Percentiles rank a stretch among this genome's conserved stretches.
These are phyloP conservation scores for Barnettozyma siamensis DNA, from an alignment of 805 yeast genomes.

Conservation along the genomic window DNA sequence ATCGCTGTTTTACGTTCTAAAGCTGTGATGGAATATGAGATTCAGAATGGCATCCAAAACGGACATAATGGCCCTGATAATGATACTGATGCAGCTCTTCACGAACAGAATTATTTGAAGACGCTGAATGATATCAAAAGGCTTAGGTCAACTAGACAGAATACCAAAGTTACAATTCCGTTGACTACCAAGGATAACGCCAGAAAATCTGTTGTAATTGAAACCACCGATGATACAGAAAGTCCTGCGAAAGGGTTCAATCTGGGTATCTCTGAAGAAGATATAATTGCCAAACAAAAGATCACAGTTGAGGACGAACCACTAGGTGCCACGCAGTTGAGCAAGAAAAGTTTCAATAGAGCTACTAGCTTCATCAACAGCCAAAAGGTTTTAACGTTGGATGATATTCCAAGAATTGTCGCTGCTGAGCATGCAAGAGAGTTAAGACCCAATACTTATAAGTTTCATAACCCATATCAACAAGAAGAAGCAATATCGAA, in stretches of 20 bases:
- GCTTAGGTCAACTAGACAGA: conserved; percentile 67
- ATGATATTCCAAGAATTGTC: conserved; percentile 94
- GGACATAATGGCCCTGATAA: conserved; percentile 7
- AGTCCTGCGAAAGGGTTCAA: neutral
- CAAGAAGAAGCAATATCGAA: conserved; percentile 18
- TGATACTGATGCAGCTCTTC: conserved; percentile 16
- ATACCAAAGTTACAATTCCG: conserved; percentile 42
- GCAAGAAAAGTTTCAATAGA: conserved; percentile 45
- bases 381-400: conserved; percentile 83
- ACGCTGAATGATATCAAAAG: conserved; percentile 74
- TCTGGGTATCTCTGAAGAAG: conserved; percentile 14
- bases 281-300: conserved; percentile 19
- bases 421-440: conserved; percentile 96
- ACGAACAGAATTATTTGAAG: conserved; percentile 53
- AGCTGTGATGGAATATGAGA: conserved; percentile 46
- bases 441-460: conserved; percentile 86
- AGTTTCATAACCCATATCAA: conserved; percentile 53
- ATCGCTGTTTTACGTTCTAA: conserved; percentile 77
- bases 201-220: conserved; percentile 60
- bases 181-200: conserved; percentile 52
- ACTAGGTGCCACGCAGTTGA: conserved; percentile 47
- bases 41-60: conserved; percentile 7
- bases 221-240: conserved; percentile 24
- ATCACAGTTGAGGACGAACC: conserved; percentile 29
- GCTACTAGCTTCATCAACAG: conserved; percentile 69